Percentiles rank a stretch among this genome's conserved stretches.
These are phyloP conservation scores for Aegilops umbellulata DNA, from an alignment of 176 grass and related monocot species.

Conservation along the genomic window DNA sequence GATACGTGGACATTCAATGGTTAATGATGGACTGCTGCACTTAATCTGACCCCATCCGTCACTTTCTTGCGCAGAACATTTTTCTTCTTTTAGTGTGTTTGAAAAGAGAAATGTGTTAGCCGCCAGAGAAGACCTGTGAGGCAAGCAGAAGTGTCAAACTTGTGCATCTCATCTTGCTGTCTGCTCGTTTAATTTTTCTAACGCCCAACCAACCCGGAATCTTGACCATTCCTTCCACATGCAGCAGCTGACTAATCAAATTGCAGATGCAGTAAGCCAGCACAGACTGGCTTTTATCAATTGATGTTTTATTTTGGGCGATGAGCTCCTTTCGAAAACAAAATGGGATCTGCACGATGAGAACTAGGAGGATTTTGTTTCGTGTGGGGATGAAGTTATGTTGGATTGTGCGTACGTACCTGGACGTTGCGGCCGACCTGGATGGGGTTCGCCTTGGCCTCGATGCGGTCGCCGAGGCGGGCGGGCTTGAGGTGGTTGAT, in stretches of 20 bases:
- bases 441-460: constrained; percentile 53
- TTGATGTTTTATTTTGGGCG: no score
- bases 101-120: neutral
- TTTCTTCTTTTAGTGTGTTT: neutral
- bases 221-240: neutral
- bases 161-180: neutral
- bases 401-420: neutral
- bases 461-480: constrained; percentile 56
- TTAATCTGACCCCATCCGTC: neutral
- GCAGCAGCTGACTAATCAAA: neutral
- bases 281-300: no score
- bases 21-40: neutral
- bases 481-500: constrained; percentile 77
- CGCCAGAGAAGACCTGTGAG: neutral
- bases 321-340: neutral
- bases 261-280: neutral
- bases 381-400: neutral
- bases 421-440: constrained; percentile 69
- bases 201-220: neutral
- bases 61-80: neutral
- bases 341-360: neutral
- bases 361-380: neutral
- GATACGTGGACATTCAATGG: neutral
- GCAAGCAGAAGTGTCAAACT: neutral
- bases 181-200: neutral